Evolutionary conservation across 345 rosid species (phyloP), one percentile per base, ranked within the genome.

Genomic region (Moricandia arvensis): DNA sequence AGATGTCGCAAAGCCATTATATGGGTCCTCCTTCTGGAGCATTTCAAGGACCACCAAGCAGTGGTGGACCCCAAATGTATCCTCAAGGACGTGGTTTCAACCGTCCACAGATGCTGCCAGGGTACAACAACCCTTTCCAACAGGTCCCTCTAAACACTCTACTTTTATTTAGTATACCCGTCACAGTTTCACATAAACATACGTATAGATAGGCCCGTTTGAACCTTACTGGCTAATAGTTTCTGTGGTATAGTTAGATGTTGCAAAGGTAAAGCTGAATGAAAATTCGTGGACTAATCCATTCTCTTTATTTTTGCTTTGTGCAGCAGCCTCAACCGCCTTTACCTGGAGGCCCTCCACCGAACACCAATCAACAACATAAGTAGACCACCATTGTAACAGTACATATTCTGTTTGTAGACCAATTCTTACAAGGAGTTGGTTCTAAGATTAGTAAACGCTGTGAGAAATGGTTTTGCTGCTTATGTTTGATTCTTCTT

Each of bases 51-150:
- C 66, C 86, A 75, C 88, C 86, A 55, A 91, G 82, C 82, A 85
- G 87, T 91, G 97, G 90, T 75, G 95, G 97, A 61, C 95, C 88
- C 9, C 98, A 85, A 80, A 88, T 91, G 88, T 91, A 86, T 86
- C 86, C 82, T 4, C 95, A 89, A 38, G 89, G 95, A 18, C 87
- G 93, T 69, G 88, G 86, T 43, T 90, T 80, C 77, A 90, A 86
- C 84, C 95, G 96, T 37, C 85, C 89, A 66, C 98, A 85, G 75
- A 89, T 90, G 91, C 90, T 89, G 91, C 89, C 86, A 13, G 92
- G 93, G 29, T 95, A 73, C 81, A 94, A 89, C 84, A 94, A 89
- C 84, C 97, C 90, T 9, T 95, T 82, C 80, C 98, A 92, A 59
- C 81, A 72, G 81, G 81, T 78, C 9, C 9, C 0, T 49, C 35